Evolutionary conservation across 75 land plant species (phyloP), one percentile per base, ranked within the genome.

Genomic region (Cryptomeria japonica): DNA sequence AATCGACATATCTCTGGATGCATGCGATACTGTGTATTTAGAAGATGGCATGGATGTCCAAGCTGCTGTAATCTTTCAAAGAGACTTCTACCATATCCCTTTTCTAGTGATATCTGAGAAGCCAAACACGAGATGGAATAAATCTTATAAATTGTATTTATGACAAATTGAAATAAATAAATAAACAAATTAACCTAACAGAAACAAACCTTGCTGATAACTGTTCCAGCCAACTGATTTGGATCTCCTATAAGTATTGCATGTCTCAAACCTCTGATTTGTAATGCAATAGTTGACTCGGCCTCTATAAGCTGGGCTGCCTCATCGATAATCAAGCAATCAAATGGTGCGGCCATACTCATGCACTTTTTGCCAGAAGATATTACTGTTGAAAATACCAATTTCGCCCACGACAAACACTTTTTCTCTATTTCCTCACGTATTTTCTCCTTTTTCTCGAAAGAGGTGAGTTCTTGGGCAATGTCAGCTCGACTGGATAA

Each of bases 221-320:
- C 94, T 31, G 90, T 90, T 22, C 96, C 92, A n/a, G 94, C 95
- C 19, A 97, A 80, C 88, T 97, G 97, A 37, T 88, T 77, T 64
- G 95, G 95, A 91, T 97, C 99, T 13, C 97, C 97, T 84, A 96
- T 89, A 31, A 96, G 91, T 61, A 96, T 86, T 86, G 89, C 93
- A 87, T 97, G 93, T 49, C 86, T 87, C 25, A 97, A 1, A 14
- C 91, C 93, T 16, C 77, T 41, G 41, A 92, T 90, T 34, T 91
- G 90, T 25, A 94, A 85, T 8, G 95, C 93, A 31, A 97, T 95
- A 18, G 88, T 36, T 34, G 94, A 87, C 82, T 97, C 97, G 86
- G 94, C 94, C 84, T 97, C 97, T 70, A 92, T 95, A 34, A 97
- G 83, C 51, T 97, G 97, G 19, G 96, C 93, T 85, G 97, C 97